These are phyloP conservation scores for Tetrahymena elliotti DNA, from an alignment of 73 alveolate species.

Conservation along the genomic window DNA sequence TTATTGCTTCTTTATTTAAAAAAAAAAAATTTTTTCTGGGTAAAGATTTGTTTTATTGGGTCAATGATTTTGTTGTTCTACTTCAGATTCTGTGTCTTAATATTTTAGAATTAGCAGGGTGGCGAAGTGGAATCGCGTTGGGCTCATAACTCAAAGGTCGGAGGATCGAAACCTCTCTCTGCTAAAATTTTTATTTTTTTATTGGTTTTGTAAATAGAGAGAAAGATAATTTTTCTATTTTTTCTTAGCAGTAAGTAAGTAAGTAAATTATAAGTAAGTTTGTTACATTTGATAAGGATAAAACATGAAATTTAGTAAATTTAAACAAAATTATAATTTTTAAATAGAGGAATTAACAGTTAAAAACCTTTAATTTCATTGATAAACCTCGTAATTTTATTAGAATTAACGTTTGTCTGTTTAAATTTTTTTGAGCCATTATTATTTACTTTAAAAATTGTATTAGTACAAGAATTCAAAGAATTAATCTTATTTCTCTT, in stretches of 20 bases:
- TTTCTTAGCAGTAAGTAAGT: neutral
- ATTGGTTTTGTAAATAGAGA: no score
- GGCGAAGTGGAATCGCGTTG: conserved; percentile 99
- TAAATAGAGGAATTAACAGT: neutral
- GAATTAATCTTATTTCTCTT: neutral
- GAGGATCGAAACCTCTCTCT: conserved; percentile 99
- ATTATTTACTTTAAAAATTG: neutral
- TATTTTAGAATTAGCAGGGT: conserved; percentile 49
- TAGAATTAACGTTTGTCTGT: neutral
- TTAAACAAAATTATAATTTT: no score
- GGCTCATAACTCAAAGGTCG: conserved; percentile 99
- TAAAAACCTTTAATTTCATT: neutral
- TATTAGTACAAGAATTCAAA: neutral
- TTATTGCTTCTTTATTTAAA: no score
- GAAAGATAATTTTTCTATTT: no score
- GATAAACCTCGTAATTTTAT: neutral
- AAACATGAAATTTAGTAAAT: no score
- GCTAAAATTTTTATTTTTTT: conserved; percentile 17
- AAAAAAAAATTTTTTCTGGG: no score
- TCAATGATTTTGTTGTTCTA: neutral
- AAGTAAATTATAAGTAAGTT: no score
- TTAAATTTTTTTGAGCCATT: neutral
- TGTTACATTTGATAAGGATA: no score
- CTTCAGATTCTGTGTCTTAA: neutral
- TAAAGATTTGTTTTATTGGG: no score